Evolutionary conservation across 2,329 filamentous ascomycete species (phyloP), one percentile per base, ranked within the genome.

Genomic region (Thielaviopsis euricoi): DNA sequence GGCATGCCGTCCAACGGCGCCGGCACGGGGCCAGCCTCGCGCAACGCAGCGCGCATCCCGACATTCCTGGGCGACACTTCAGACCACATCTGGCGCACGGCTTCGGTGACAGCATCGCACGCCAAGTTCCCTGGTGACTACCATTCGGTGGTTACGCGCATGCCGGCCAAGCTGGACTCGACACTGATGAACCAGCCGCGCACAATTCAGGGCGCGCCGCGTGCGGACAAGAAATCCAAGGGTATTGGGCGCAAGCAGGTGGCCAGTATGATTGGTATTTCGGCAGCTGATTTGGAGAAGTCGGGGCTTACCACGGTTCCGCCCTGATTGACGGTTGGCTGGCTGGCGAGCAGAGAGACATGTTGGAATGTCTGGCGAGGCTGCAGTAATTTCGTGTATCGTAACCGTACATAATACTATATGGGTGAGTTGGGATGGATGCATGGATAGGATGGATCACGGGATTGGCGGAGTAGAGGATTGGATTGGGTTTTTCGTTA

Each of bases 161-260:
- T 87, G 43, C 93, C 93, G 5, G 82, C 87, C 7, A 90, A 87
- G 66, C 77, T 98, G 10, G 93, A 98, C 65, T 79, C 85, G 3
- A 80, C 82, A 15, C 74, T 96, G 52, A 95, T 97, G 89, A 88
- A 89, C 68, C 90, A 96, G 70, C 90, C 90, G 29, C 80, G 90
- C 59, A 83, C 87, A 62, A 91, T 95, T 46, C 89, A 95, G 68
- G 90, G 90, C 40, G 83, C 89, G n/a, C 89, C 89, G 23, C 73
- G 80, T 37, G 75, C 77, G 19, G 77, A 80, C 60, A 74, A 75
- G 58, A 73, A 74, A n/a, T 71, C 71, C 7, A 72, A 73, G 46
- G 75, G 76, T 26, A 69, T 82, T 53, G 65, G 77, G 56, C 69
- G 79, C 62, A 82, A 82, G 66, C 78, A 81, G 64, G 79, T 82